Base-by-base conservation (phyloP, 2,329 filamentous ascomycete species). In the Acarospora socialis region DNA sequence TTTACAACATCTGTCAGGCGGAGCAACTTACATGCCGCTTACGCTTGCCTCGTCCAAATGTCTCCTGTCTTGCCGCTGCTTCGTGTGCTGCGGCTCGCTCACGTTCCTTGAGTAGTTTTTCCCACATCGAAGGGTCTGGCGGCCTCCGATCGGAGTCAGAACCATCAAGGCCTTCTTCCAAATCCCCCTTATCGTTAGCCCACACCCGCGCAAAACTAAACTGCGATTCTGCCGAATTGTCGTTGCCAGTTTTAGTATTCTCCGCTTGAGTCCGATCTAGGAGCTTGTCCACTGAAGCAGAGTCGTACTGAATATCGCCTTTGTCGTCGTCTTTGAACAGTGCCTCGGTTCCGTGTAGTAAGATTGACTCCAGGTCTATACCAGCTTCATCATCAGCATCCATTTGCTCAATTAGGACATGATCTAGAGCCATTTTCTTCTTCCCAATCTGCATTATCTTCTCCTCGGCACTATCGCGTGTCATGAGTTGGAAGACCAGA, bases 361-460 rank as follows among this genome's bases (percentile, higher is more conserved):
- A 65, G 38, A 95, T 86, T 0, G 81, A 81, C 45, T 92, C 84
- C 4, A 95, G 59, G 47, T 95, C 84, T 37, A 79, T 67, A 5
- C 75, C 74, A 6, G 72, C 74, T 21, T 87, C 71, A 27, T 90
- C 39, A n/a, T 86, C 77, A 2, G 74, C 71, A 35, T 86, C 82
- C 71, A 98, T 83, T 32, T 74, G 77, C 51, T 95, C 86, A 37
- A 98, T 94, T 13, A 98, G 68, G 1, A 90, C 81, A 53, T 95
- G 86, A 46, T 98, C 90, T 0, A 98, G 68, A 0, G 83, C 83
- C 73, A 98, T 83, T 59, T 98, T 98, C 56, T 82, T 92, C 45
- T 83, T 79, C 4, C 90, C 90, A 44, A 92, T 83, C 52, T 94
- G 82, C 63, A 95, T 80, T 33, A 98, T 95, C 50, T 87, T 86